phyloP scores from a whole-genome alignment of 768 basidiomycete genomes.

The Pluteus cervinus region DNA sequence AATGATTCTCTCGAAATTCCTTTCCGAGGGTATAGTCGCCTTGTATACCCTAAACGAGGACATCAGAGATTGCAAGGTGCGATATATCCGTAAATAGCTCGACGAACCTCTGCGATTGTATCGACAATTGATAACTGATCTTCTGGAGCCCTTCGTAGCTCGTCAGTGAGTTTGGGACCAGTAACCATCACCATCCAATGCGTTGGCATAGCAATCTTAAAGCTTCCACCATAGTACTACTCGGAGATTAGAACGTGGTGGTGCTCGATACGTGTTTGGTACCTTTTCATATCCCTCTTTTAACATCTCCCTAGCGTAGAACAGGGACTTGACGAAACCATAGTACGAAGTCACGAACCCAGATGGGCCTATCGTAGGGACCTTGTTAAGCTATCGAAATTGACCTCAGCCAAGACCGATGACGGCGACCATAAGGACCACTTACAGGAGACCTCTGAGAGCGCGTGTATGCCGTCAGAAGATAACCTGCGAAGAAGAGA shows the following conservation, averaged over 20 bases:
- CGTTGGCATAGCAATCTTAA: constrained; percentile 37
- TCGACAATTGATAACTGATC: constrained; percentile 36
- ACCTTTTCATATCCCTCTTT: constrained; percentile 28
- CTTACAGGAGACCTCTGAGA: too few relatives aligned
- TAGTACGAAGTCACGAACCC: constrained; percentile 24
- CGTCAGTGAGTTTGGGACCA: constrained; percentile 33
- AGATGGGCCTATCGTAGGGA: constrained; percentile 32
- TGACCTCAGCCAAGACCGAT: too few relatives aligned
- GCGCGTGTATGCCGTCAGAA: too few relatives aligned
- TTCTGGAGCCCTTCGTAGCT: constrained; percentile 40
- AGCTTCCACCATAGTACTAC: constrained; percentile 22
- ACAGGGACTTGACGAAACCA: constrained; percentile 20
- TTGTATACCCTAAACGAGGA: constrained; percentile 19
- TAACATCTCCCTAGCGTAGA: constrained; percentile 18
- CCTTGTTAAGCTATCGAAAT: too few relatives aligned
- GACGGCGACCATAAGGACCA: too few relatives aligned
- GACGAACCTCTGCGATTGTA: constrained; percentile 31
- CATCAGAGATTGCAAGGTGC: not conserved
- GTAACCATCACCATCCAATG: constrained; percentile 41
- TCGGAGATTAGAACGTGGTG: not conserved
- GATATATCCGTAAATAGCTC: not conserved
- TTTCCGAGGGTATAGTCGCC: constrained; percentile 28
- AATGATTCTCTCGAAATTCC: constrained; percentile 14
- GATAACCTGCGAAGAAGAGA: too few relatives aligned
- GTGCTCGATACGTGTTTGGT: not conserved